These are phyloP conservation scores for Globisporangium splendens DNA, from an alignment of 352 stramenopile species.

Conservation along the genomic window DNA sequence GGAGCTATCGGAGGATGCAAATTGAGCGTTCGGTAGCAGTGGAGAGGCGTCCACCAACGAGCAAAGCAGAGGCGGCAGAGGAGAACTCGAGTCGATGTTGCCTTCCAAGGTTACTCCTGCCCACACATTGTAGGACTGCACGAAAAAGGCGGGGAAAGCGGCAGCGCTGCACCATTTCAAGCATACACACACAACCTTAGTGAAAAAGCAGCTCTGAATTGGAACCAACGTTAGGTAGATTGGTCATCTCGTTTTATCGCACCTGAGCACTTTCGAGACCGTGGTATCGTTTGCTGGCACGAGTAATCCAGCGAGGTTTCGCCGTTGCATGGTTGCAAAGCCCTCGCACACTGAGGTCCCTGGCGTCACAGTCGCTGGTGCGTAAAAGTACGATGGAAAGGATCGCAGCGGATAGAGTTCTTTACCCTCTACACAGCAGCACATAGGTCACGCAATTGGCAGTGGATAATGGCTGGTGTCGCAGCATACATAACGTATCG, in stretches of 20 bases:
- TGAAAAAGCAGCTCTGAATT: background rate
- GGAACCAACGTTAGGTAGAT: background rate
- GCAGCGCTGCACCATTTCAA: constrained; percentile 1
- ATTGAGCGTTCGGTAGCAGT: constrained; percentile 10
- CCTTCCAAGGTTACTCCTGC: background rate
- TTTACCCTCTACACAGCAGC: constrained; percentile 32
- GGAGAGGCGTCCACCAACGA: constrained; percentile 17
- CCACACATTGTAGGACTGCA: constrained; percentile 13
- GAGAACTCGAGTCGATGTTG: background rate
- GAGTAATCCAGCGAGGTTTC: constrained; percentile 27
- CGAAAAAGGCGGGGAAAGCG: constrained; percentile 26
- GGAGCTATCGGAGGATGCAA: constrained; percentile 30
- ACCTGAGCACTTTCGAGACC: constrained; percentile 13
- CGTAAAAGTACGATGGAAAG: constrained; percentile 50
- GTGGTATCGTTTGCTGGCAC: constrained; percentile 14
- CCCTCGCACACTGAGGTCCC: constrained; percentile 30
- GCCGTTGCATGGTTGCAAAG: constrained; percentile 29
- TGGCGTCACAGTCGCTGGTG: constrained; percentile 22
- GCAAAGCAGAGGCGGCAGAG: constrained; percentile 21
- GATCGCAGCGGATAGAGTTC: constrained; percentile 29
- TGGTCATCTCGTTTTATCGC: background rate
- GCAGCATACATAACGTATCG: constrained; percentile 26
- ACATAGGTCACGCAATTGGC: background rate
- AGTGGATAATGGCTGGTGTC: background rate
- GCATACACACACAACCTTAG: background rate